Evolutionary conservation across 2,329 filamentous ascomycete genomes (phyloP), one percentile per base, ranked within the genome.

Genomic region (Alternaria novae-zelandiae): DNA sequence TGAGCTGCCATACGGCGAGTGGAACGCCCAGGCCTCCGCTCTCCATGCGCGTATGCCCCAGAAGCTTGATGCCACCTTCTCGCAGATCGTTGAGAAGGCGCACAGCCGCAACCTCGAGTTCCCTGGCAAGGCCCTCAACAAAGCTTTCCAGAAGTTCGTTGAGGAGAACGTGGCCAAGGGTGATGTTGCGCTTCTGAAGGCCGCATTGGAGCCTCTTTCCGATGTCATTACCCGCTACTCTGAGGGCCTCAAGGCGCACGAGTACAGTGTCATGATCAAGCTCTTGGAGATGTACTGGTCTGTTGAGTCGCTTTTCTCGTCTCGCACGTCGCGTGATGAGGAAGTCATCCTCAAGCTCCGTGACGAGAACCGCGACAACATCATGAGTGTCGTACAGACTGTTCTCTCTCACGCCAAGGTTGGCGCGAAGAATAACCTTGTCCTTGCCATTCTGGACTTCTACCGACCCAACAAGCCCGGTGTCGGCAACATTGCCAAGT

Each of bases 11-110:
- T 99, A 96, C 79, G 94, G 95, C 80, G 94, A 99, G 81, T 99
- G 95, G 93, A 94, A 91, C 67, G 92, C 95, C 6, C 94, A 98
- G 78, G 96, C 97, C 71, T 97, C 96, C 53, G 96, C 96, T 21
- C 88, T 99, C n/a, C 95, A 98, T 81, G 92, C 94, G 7, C 92
- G 96, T 74, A 99, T 98, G 92, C 96, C 96, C 0, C 91, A 95
- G 78, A 97, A 95, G 83, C 89, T 99, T 28, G 94, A 97, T 72
- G 81, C 89, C 21, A 89, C 88, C 68, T 90, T 99, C 70, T 89
- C 90, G 12, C 92, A 96, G 74, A 90, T 96, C 47, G 91, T 98
- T 55, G 95, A 98, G 63, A 90, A 92, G 64, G 89, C 94, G 45
- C 92, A 90, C 80, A 83, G 88, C 59, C 89, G 96, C 50, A 89